Percentiles rank a stretch among this genome's conserved stretches.
Conservation (phyloP, 306 rosid species). For the Pachyrhizus erosus region DNA sequence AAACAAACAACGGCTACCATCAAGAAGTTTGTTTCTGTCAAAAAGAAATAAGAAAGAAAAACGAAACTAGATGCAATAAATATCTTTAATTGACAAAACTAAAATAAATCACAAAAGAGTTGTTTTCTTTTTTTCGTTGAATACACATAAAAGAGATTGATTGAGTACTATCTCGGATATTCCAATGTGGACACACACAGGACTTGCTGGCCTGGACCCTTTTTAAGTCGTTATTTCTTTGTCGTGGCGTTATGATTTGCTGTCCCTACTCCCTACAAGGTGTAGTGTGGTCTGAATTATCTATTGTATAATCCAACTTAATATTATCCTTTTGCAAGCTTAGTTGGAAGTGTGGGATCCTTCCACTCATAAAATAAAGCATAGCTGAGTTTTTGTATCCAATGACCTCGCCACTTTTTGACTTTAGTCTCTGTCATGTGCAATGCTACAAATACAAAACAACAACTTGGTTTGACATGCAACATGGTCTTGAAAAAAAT, state of each 20-base stretch:
- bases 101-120: no score
- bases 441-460: constrained; percentile 37
- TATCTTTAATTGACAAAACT: neutral
- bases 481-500: neutral
- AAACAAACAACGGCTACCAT: neutral
- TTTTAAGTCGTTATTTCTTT: constrained; percentile 32
- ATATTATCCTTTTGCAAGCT: neutral
- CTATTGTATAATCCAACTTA: constrained; percentile 41
- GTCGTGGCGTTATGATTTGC: constrained; percentile 36
- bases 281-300: constrained; percentile 46
- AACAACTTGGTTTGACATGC: neutral
- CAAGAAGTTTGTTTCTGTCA: neutral
- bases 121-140: no score
- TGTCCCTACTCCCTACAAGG: constrained; percentile 41
- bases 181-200: constrained; percentile 41
- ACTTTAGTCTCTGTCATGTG: constrained; percentile 4
- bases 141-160: neutral
- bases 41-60: neutral
- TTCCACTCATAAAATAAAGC: neutral
- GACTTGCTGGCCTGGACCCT: constrained; percentile 35
- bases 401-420: neutral
- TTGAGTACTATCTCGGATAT: neutral
- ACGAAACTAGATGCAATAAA: neutral
- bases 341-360: constrained; percentile 41
- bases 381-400: constrained; percentile 27